Base-by-base conservation (phyloP, 75 land plant genomes). In the Pinus albicaulis region DNA sequence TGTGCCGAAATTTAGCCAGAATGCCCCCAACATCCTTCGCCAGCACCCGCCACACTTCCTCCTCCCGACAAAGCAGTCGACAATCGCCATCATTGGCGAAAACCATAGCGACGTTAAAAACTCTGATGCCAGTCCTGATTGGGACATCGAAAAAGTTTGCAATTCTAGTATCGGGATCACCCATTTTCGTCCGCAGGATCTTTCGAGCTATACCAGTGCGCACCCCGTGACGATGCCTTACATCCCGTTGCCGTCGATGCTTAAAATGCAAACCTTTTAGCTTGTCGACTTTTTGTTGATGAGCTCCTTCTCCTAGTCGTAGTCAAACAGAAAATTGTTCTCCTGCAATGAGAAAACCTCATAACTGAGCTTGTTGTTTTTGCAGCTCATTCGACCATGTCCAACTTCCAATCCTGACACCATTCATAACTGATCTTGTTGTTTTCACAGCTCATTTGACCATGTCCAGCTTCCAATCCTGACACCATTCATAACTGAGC, bases 41-140 rank as follows among this genome's bases (percentile, higher is more conserved):
- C 1, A 31, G 31, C 31, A 7, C 77, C 79, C 28, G 72, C 76
- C 26, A 86, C 14, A 89, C 89, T 8, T 90, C 78, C 38, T 63
- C 71, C 41, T 84, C 92, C 14, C 82, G 52, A 74, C 81, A 94
- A 26, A 92, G 76, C 1, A 92, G 98, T 12, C 78, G 77, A 0
- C 31, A 31, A 1, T 2, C 31, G 1, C 31, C 2, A 2, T 31
- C 31, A 31, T 31, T 31, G 63, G 84, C 82, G 44, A 71, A 59
- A n/a, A 96, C 81, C 91, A 96, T 82, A n/a, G 84, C 77, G 0
- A 94, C 89, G 36, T 88, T 71, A 25, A 96, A 2, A n/a, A 91
- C 96, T 34, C 99, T 96, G 55, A 87, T 79, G 22, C 91, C 92
- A 2, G 98, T 92, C 48, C 98, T 95, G 31, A 87, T 92, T 13